Conservation (phyloP, 768 basidiomycete species). For the Boletus sp. region DNA sequence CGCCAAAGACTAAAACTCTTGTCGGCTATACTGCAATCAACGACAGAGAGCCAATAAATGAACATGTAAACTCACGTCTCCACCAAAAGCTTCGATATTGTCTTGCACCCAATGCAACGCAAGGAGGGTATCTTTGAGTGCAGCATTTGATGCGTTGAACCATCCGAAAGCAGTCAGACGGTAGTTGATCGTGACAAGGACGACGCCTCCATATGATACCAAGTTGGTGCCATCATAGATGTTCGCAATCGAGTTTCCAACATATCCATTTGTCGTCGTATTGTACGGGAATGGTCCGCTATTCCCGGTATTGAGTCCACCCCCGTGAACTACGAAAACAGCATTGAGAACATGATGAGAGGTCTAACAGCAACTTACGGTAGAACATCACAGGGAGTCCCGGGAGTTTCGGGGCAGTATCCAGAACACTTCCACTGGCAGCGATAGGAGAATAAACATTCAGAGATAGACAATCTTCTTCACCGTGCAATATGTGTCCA, state of each 20-base stretch:
- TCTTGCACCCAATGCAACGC: conserved; percentile 38
- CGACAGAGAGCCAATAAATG: background rate
- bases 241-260: conserved; percentile 18
- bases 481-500: conserved; percentile 3
- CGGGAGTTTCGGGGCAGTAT: conserved; percentile 4
- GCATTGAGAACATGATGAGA: background rate
- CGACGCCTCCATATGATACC: conserved; percentile 25
- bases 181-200: conserved; percentile 26
- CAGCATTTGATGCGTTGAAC: conserved; percentile 26
- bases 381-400: conserved; percentile 24
- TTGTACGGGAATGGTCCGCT: conserved; percentile 21
- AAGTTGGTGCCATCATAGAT: conserved; percentile 25
- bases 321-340: conserved; percentile 15
- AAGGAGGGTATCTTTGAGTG: conserved; percentile 31
- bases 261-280: conserved; percentile 20
- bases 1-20: conserved; percentile 18
- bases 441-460: conserved; percentile 19
- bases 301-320: conserved; percentile 16
- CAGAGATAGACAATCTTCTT: conserved; percentile 21
- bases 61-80: conserved; percentile 24
- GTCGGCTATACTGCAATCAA: conserved; percentile 6
- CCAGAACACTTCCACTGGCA: background rate
- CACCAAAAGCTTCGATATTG: conserved; percentile 38
- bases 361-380: background rate
- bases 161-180: conserved; percentile 21